phyloP scores from a whole-genome alignment of 1,139 yeast genomes.

The Pichia sp. region DNA sequence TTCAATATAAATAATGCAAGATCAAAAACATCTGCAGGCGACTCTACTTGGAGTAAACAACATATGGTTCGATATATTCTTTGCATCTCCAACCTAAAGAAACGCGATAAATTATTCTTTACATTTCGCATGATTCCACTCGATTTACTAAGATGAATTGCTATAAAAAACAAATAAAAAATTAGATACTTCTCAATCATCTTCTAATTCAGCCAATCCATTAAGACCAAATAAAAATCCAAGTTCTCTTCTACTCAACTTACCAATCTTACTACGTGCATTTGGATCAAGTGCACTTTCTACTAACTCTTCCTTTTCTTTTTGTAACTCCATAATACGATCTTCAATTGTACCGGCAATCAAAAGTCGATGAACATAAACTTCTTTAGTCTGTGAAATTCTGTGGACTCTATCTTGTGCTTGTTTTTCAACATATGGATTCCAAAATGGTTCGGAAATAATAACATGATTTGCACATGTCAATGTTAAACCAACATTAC shows the following conservation, averaged over 20 bases:
- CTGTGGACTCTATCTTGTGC: constrained; percentile 95
- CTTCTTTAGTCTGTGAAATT: constrained; percentile 79
- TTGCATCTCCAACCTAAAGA: too few relatives aligned
- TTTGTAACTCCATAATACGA: constrained; percentile 72
- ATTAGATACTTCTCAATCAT: constrained; percentile 6
- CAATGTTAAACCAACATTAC: constrained; percentile 86
- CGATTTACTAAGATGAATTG: background rate
- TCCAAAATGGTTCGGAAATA: constrained; percentile 93
- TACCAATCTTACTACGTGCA: constrained; percentile 58
- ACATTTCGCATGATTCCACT: background rate
- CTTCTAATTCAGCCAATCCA: constrained; percentile 24
- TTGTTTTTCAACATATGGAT: constrained; percentile 92
- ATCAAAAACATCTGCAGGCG: background rate
- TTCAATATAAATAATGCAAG: background rate
- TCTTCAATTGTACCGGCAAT: constrained; percentile 73
- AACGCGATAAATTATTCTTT: background rate
- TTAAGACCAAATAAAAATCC: constrained; percentile 75
- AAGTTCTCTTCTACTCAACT: constrained; percentile 64
- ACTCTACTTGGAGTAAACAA: too few relatives aligned
- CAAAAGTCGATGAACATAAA: constrained; percentile 64
- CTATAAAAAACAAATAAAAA: background rate
- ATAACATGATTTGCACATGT: constrained; percentile 92
- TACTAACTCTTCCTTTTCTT: constrained; percentile 65
- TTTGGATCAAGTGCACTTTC: constrained; percentile 78
- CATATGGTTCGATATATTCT: too few relatives aligned